Conservation (phyloP, 2,329 filamentous ascomycete genomes). For the Didymella lethalis region DNA sequence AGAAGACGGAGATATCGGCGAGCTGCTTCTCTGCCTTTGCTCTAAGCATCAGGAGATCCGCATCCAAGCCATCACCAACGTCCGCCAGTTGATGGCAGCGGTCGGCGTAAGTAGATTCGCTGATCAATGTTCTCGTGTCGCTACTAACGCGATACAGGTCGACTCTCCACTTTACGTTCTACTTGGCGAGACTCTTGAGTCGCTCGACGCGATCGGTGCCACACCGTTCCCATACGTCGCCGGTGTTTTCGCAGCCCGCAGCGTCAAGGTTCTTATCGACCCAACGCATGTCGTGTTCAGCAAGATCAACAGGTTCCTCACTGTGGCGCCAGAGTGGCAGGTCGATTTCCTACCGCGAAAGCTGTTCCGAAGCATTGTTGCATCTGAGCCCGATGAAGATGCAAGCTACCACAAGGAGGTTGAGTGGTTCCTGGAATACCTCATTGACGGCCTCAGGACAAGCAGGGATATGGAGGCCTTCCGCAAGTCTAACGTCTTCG, state of each 20-base stretch:
- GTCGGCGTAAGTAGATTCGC: conserved; percentile 52
- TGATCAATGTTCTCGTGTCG: not conserved
- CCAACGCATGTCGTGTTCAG: conserved; percentile 84
- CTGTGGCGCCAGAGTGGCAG: conserved; percentile 78
- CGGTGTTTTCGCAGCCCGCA: conserved; percentile 76
- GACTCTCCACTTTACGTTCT: conserved; percentile 76
- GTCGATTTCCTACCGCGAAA: conserved; percentile 63
- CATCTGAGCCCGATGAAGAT: conserved; percentile 78
- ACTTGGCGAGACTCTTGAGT: conserved; percentile 81
- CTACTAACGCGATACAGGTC: conserved; percentile 12
- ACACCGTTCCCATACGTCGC: conserved; percentile 73
- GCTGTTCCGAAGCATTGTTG: conserved; percentile 73
- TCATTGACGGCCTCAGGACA: conserved; percentile 72
- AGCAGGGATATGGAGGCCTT: conserved; percentile 67
- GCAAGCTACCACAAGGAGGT: conserved; percentile 73
- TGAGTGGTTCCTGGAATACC: conserved; percentile 75
- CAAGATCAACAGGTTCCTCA: conserved; percentile 86
- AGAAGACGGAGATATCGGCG: conserved; percentile 75
- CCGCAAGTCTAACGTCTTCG: conserved; percentile 71
- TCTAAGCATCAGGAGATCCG: conserved; percentile 79
- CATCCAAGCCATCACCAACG: conserved; percentile 75
- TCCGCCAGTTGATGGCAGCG: conserved; percentile 67
- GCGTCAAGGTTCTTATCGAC: conserved; percentile 73
- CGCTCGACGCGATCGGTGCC: conserved; percentile 52
- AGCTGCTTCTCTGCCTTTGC: conserved; percentile 76